Evolutionary conservation across 2,329 filamentous ascomycete species (phyloP).

Genomic region (Colletotrichum ledebouriae): DNA sequence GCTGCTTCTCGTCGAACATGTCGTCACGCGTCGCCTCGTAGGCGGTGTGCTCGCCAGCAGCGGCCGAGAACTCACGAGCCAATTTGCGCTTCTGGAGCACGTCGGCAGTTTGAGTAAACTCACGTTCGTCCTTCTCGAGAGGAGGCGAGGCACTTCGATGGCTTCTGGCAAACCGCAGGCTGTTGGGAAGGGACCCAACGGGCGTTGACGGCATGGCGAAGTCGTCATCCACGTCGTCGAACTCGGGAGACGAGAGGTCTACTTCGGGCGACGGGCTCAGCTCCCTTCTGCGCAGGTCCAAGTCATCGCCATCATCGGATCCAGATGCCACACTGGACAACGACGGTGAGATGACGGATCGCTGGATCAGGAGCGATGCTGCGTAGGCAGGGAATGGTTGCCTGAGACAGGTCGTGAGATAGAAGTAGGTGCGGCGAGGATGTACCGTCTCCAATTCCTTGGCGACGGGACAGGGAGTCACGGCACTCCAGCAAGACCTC

Average conservation of each 20-base stretch:
- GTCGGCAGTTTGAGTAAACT: slow-evolving; percentile 96
- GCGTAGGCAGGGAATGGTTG: slow-evolving; percentile 76
- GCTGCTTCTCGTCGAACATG: slow-evolving; percentile 64
- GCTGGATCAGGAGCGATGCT: slow-evolving; percentile 50
- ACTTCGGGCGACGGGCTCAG: slow-evolving; percentile 94
- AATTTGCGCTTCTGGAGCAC: slow-evolving; percentile 79
- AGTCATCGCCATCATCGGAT: slow-evolving; percentile 72
- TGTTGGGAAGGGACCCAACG: slow-evolving; percentile 72
- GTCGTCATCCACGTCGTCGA: slow-evolving; percentile 79
- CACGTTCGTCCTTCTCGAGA: slow-evolving; percentile 92
- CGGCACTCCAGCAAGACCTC: slow-evolving; percentile 82
- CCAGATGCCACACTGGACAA: slow-evolving; percentile 78
- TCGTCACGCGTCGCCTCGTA: slow-evolving; percentile 64
- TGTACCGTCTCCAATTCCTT: slow-evolving; percentile 95
- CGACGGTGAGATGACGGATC: slow-evolving; percentile 84
- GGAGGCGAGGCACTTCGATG: slow-evolving; percentile 84
- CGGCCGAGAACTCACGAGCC: slow-evolving; percentile 57
- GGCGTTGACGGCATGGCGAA: slow-evolving; percentile 71
- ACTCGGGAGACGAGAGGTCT: slow-evolving; percentile 88
- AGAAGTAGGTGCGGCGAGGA: slow-evolving; percentile 96
- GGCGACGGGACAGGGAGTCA: slow-evolving; percentile 86
- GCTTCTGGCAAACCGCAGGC: slow-evolving; percentile 55
- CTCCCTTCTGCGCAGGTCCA: slow-evolving; percentile 76
- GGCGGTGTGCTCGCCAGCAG: slow-evolving; percentile 50
- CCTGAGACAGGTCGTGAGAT: slow-evolving; percentile 88